Evolutionary conservation across 148 eudicot genomes (phyloP), one percentile per base, ranked within the genome.

Genomic region (Amaranthus cruentus): DNA sequence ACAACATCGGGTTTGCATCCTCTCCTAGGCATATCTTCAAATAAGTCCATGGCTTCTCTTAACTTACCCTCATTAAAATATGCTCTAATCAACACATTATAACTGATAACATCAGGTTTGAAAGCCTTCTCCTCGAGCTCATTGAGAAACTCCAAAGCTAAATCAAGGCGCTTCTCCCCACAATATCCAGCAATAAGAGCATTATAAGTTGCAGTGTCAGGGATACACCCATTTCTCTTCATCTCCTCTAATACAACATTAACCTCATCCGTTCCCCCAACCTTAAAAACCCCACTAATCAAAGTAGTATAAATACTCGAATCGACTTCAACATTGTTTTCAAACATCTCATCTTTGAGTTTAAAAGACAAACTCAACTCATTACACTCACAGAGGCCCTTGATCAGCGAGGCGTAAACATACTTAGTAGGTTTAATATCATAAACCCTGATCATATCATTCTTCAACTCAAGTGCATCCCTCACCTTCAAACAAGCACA

Each of bases 1-100:
- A 90, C 82, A 6, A 90, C 84, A 77, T 92, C 91, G 0, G 96
- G 92, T n/a, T 75, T 64, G 69, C 97, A 92, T 7, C 81, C 83
- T 48, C 85, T 68, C 77, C 87, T 83, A 18, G 95, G 87, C 95
- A 89, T 92, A 62, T 88, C 89, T 58, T 88, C 85, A 51, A 90
- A 85, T 56, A 87, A 81, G 3, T 83, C 88, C 28, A 48, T 66
- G 46, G 95, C 95, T 66, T 85, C 88, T 73, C 71, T 71, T 6
- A 80, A 53, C 52, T 54, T 84, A 38, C 88, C 83, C 9, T 57
- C 89, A 66, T 78, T 82, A 70, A 92, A 86, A 64, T 80, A 78
- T 43, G 75, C 88, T 53, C 83, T 59, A 56, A 89, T 81, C 28
- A 89, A 71, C 6, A 82, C 72, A 77, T 90, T 90, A 74, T 72